Base-by-base conservation (phyloP, 2,329 filamentous ascomycete genomes). In the Penicillium sp. region DNA sequence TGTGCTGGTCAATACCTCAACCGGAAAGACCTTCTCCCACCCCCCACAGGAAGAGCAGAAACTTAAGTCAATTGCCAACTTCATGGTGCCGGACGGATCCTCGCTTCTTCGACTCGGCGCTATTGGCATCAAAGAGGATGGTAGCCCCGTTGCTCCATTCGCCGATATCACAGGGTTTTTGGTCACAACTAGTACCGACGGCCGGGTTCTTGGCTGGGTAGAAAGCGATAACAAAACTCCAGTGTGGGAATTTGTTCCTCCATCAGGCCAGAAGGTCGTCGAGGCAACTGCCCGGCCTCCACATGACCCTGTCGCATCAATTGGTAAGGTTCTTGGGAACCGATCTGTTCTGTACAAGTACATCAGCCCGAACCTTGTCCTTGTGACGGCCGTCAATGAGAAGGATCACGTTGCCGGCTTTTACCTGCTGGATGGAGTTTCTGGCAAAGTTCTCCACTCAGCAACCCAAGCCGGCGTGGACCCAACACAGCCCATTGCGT, bases 321-420 rank as follows among this genome's bases (percentile, higher is more conserved):
- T 99, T 62, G 94, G 94, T 8, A 91, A 90, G 52, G 94, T 97
- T 1, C 83, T 99, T 18, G 92, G 91, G 21, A 89, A 99, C 66
- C 85, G 94, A 36, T 87, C 86, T n/a, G 94, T 99, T 41, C 83
- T 93, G 57, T 99, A 99, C 84, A 99, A 99, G 75, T 97, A 97
- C 69, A 77, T 99, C 33, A 96, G 95, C 75, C 85, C 90, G 0
- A 97, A 96, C 72, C 82, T 90, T 6, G 79, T 91, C 2, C 81
- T 97, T 0, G 79, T 96, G 39, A 89, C 89, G 1, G 80, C 89
- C 1, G 75, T 86, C 2, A 80, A 87, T 27, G 81, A 87, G 18
- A 75, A 77, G 29, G 46, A 56, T 15, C 48, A 62, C 3, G 80
- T 80, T 1, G 84, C 91, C 7, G 86, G 85, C 0, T 80, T 95